A percentile compares a stretch with the other conserved stretches of the same genome.
Evolutionary conservation across 2,329 filamentous ascomycete species (phyloP).

Genomic region (Penicillium sp.): DNA sequence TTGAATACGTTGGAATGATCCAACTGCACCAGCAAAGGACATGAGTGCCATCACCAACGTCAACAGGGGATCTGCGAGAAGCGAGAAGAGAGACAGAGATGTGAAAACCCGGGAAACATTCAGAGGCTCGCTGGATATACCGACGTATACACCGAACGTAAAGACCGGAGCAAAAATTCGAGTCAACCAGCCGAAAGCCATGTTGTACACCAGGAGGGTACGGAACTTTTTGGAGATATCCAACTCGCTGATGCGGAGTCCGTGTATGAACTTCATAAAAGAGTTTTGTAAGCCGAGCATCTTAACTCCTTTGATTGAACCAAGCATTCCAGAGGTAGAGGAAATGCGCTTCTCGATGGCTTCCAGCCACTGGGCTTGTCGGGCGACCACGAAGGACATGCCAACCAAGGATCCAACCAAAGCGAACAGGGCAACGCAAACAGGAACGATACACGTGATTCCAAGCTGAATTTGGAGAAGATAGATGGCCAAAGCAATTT

Average conservation of each 20-base stretch:
- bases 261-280: constrained; percentile 40
- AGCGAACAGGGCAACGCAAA: constrained; percentile 44
- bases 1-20: constrained; percentile 50
- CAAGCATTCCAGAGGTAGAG: constrained; percentile 49
- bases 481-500: constrained; percentile 49
- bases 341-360: constrained; percentile 52
- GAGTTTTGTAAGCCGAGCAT: constrained; percentile 49
- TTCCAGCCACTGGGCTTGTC: constrained; percentile 50
- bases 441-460: constrained; percentile 46
- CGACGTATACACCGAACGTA: constrained; percentile 47
- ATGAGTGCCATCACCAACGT: constrained; percentile 49
- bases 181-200: constrained; percentile 42
- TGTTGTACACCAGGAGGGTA: constrained; percentile 43
- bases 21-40: constrained; percentile 46
- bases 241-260: constrained; percentile 43
- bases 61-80: constrained; percentile 48
- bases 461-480: constrained; percentile 45
- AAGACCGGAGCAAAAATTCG: constrained; percentile 47
- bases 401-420: constrained; percentile 36
- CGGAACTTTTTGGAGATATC: constrained; percentile 44
- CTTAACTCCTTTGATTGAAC: constrained; percentile 54
- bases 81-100: constrained; percentile 48
- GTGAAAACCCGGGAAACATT: constrained; percentile 48
- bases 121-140: constrained; percentile 41
- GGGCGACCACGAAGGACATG: constrained; percentile 39